Conservation (phyloP, 345 rosid genomes). For the Pseudoturritis turrita region DNA sequence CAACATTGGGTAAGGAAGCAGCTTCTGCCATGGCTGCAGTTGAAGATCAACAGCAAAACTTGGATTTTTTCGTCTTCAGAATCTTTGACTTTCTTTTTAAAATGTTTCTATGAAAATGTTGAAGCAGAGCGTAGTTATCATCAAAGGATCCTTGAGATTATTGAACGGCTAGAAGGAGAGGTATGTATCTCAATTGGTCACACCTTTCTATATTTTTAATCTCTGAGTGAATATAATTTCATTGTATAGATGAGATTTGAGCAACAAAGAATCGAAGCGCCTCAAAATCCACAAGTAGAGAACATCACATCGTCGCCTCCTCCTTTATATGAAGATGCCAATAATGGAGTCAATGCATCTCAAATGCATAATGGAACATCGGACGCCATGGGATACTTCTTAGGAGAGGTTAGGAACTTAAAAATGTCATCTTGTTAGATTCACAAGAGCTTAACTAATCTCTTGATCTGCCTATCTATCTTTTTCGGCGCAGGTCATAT, state of each 20-base stretch:
- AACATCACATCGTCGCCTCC: constrained; percentile 45
- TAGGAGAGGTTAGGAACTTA: constrained; percentile 59
- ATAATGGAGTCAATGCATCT: constrained; percentile 52
- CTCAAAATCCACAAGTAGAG: constrained; percentile 41
- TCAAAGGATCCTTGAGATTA: constrained; percentile 77
- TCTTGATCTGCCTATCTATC: neutral
- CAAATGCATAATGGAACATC: constrained; percentile 52
- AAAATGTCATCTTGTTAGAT: neutral
- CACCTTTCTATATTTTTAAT: neutral
- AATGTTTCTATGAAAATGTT: too few species aligned
- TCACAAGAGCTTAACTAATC: neutral
- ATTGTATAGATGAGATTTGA: constrained; percentile 59
- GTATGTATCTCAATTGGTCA: constrained; percentile 31
- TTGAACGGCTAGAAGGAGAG: constrained; percentile 76
- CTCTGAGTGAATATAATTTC: neutral
- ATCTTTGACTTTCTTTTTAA: constrained; percentile 3
- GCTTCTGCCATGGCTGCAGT: constrained; percentile 83
- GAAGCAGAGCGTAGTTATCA: too few species aligned
- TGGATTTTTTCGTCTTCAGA: constrained; percentile 1
- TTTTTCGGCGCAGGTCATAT: constrained; percentile 45
- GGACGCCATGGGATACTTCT: constrained; percentile 62
- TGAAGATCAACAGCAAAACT: constrained; percentile 79
- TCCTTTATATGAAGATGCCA: constrained; percentile 72
- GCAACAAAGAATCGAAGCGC: constrained; percentile 75
- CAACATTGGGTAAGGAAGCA: constrained; percentile 80